Evolutionary conservation across 176 grass and related monocot genomes (phyloP).

Genomic region (Thinopyrum elongatum): DNA sequence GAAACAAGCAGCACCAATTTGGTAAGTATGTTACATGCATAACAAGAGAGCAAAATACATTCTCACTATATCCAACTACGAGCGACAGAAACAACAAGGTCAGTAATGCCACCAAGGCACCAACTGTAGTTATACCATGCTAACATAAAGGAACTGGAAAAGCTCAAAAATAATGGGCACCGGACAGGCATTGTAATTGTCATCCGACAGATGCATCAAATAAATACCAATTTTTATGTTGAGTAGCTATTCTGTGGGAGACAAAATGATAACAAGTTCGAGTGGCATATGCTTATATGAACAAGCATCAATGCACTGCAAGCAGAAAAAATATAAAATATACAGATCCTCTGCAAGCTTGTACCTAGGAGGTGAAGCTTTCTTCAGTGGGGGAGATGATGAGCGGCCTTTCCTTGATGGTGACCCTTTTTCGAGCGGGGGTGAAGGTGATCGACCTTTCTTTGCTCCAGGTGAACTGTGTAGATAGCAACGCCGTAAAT

Average conservation of each 20-base stretch:
- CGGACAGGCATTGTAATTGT: not conserved
- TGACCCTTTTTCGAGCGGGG: slow-evolving; percentile 67
- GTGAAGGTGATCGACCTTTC: slow-evolving; percentile 64
- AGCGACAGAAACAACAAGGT: not conserved
- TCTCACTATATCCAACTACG: not conserved
- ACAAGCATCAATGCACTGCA: not conserved
- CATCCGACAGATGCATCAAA: not conserved
- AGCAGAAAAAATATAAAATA: slow-evolving; percentile 1
- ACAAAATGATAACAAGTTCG: not conserved
- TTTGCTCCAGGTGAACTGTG: slow-evolving; percentile 60
- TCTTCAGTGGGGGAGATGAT: slow-evolving; percentile 63
- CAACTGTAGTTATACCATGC: not conserved
- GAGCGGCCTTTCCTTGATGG: slow-evolving; percentile 59
- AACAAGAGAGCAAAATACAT: not conserved
- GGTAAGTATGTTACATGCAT: not conserved
- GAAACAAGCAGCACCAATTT: slow-evolving; percentile 33
- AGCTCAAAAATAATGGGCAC: not conserved
- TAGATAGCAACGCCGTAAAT: slow-evolving; percentile 1
- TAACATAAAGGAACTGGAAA: not conserved
- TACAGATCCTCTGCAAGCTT: not conserved
- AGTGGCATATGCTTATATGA: slow-evolving; percentile 8
- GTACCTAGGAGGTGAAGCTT: slow-evolving; percentile 77
- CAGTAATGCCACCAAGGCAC: not conserved
- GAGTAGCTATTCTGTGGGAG: not conserved
- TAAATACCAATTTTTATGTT: not conserved